These are phyloP conservation scores for Blastobotrys raffinosifermentans DNA, from an alignment of 1,139 yeast genomes.

Conservation along the genomic window DNA sequence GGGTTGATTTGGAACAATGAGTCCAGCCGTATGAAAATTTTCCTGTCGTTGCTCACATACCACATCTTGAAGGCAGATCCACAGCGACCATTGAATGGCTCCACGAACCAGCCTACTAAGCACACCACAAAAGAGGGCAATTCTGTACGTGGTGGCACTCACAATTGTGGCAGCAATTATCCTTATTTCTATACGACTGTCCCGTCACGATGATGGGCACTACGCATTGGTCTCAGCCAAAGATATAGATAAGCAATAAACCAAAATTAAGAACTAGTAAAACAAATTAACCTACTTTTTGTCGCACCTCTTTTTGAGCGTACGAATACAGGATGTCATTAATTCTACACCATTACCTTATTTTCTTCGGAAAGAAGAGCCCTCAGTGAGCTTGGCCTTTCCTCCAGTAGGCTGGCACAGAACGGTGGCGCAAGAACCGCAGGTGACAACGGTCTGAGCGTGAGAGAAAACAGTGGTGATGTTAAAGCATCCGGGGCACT, in stretches of 20 bases:
- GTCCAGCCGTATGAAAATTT: too few relatives aligned
- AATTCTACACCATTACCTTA: too few relatives aligned
- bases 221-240: too few relatives aligned
- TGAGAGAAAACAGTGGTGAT: slow-evolving; percentile 99
- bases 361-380: slow-evolving; percentile 99
- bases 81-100: neutral
- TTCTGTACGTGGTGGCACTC: slow-evolving; percentile 17
- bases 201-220: too few relatives aligned
- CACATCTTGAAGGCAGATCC: too few relatives aligned
- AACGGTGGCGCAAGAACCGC: slow-evolving; percentile 97
- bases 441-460: slow-evolving; percentile 99
- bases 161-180: slow-evolving; percentile 11
- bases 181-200: slow-evolving; percentile 5
- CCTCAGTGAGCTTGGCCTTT: slow-evolving; percentile 98
- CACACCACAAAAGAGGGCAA: slow-evolving; percentile 20
- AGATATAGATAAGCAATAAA: too few relatives aligned
- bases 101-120: slow-evolving; percentile 1
- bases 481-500: slow-evolving; percentile 98
- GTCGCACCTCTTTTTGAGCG: too few relatives aligned
- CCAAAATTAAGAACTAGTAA: neutral
- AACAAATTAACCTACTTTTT: neutral
- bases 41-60: too few relatives aligned
- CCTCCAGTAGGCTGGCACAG: slow-evolving; percentile 99
- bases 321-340: too few relatives aligned
- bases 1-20: too few relatives aligned